phyloP scores from a whole-genome alignment of 371 early-diverging fungal species.

The Lichtheimia ramosa region DNA sequence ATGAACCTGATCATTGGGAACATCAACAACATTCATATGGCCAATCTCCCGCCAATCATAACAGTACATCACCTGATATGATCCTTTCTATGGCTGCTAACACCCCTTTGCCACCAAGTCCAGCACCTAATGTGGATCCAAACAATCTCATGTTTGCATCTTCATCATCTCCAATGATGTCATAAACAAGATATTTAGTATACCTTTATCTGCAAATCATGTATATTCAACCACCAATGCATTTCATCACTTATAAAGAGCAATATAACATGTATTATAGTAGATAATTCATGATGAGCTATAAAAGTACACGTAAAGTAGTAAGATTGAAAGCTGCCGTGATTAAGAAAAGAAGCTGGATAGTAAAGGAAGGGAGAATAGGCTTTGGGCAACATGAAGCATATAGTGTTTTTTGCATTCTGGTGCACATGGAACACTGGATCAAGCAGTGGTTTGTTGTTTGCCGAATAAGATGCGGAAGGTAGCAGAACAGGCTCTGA shows the following conservation, averaged over 20 bases:
- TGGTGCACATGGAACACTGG: too few species aligned
- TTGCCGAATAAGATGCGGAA: conserved; percentile 15
- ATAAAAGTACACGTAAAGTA: too few species aligned
- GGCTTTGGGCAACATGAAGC: too few species aligned
- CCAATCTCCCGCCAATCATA: not conserved
- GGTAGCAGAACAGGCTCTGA: conserved; percentile 12
- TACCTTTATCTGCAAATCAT: not conserved
- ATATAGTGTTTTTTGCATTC: too few species aligned
- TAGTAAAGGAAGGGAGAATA: too few species aligned
- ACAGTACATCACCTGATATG: conserved; percentile 1
- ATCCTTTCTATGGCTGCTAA: conserved; percentile 11
- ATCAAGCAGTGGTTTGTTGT: not conserved
- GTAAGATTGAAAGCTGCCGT: too few species aligned
- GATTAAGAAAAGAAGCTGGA: too few species aligned
- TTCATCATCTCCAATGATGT: conserved; percentile 2
- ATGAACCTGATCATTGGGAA: conserved; percentile 10
- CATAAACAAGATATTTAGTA: not conserved
- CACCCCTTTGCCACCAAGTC: conserved; percentile 19
- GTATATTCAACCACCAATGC: not conserved
- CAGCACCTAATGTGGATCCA: conserved; percentile 10
- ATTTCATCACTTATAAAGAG: too few species aligned
- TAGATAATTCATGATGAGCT: too few species aligned
- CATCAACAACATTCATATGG: not conserved
- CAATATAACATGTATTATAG: too few species aligned
- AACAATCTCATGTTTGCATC: conserved; percentile 5